Percentiles rank a stretch among this genome's conserved stretches.
These are phyloP conservation scores for Cryptococcus hybrid DNA, from an alignment of 1,284 basidiomycete genomes.

Conservation along the genomic window DNA sequence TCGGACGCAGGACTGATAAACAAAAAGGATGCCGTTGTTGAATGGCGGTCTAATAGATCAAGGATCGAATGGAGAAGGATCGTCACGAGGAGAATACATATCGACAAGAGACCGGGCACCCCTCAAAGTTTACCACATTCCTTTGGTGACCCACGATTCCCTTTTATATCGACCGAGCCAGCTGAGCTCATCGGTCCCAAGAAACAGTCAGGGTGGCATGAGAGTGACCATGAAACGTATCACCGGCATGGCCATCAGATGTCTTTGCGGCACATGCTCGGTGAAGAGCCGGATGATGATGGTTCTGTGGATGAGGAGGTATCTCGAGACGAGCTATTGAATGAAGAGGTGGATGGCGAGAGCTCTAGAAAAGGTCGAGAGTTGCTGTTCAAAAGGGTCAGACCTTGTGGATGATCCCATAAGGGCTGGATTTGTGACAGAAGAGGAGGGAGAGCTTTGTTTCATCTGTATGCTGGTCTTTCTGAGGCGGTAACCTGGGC, in stretches of 20 bases:
- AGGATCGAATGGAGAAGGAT: no score
- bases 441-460: slow-evolving; percentile 29
- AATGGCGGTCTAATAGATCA: no score
- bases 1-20: no score
- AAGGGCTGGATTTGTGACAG: slow-evolving; percentile 22
- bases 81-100: no score
- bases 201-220: background rate
- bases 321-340: background rate
- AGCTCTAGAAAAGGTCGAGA: background rate
- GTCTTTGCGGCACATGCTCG: slow-evolving; percentile 11
- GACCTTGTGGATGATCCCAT: slow-evolving; percentile 27
- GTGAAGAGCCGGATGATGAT: slow-evolving; percentile 23
- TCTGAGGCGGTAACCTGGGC: background rate
- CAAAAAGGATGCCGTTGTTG: no score
- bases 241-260: slow-evolving; percentile 2
- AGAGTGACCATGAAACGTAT: background rate
- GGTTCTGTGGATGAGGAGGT: slow-evolving; percentile 14
- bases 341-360: background rate
- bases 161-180: slow-evolving; percentile 13
- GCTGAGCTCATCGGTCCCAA: background rate
- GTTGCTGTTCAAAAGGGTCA: slow-evolving; percentile 3
- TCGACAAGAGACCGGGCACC: no score
- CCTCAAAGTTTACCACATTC: background rate
- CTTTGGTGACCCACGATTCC: slow-evolving; percentile 16
- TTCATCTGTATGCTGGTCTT: slow-evolving; percentile 22